Percentiles rank a stretch among this genome's conserved stretches.
phyloP scores from a whole-genome alignment of 257 asterid species.

The Nicotiana benthamiana region DNA sequence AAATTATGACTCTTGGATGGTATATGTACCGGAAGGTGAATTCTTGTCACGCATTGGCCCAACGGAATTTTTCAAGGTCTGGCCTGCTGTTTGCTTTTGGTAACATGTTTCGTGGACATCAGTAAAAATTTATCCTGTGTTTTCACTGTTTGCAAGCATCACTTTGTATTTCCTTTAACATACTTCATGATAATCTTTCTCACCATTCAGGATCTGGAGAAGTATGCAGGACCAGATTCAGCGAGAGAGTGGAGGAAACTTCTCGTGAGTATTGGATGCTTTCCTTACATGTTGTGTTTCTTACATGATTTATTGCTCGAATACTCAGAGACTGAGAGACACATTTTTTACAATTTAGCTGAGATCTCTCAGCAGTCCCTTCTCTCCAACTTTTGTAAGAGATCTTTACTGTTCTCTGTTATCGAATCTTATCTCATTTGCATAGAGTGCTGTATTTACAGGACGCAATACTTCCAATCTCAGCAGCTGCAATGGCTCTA shows the following conservation, averaged over 20 bases:
- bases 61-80: constrained; percentile 81
- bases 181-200: not conserved
- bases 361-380: not conserved
- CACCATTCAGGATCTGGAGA: constrained; percentile 70
- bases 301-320: not conserved
- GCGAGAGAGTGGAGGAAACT: constrained; percentile 90
- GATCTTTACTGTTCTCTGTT: not conserved
- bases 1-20: constrained; percentile 91
- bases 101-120: constrained; percentile 11
- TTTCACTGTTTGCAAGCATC: not conserved
- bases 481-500: constrained; percentile 95
- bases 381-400: not conserved
- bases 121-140: not conserved
- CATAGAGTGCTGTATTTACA: constrained; percentile 19
- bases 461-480: constrained; percentile 84
- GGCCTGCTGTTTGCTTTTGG: constrained; percentile 3
- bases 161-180: not conserved
- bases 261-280: constrained; percentile 52
- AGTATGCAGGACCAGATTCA: constrained; percentile 73
- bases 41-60: constrained; percentile 97
- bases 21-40: constrained; percentile 89
- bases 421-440: not conserved
- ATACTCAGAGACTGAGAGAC: not conserved
- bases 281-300: not conserved
- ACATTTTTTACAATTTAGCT: not conserved